Base-by-base conservation (phyloP, 306 rosid genomes). In the Sphenostylis stenocarpa region DNA sequence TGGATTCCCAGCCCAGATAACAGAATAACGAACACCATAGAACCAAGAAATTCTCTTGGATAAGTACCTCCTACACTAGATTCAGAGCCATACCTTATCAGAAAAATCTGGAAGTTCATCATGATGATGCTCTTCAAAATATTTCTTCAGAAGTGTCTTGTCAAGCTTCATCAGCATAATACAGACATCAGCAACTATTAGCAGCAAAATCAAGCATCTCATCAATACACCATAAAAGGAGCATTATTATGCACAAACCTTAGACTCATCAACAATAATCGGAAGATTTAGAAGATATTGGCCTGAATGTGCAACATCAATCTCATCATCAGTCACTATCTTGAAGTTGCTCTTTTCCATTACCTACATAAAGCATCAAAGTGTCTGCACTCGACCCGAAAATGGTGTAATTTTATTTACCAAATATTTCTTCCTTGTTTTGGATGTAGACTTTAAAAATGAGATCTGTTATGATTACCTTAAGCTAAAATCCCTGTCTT, bases 261-360 rank as follows among this genome's bases (percentile, higher is more conserved):
- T 95, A 80, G 96, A 85, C 31, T 92, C 96, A 76, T 95, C 97
- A 70, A 95, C 97, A 33, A 80, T 84, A 55, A 95, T 95, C 73
- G 99, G 97, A 88, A 95, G 99, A 85, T 92, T 87, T 39, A 95
- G 86, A 83, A 88, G 99, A 92, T 90, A 95, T 86, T 95, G 92
- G 81, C 97, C 99, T 0, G 96, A 91, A 68, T 62, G 89, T 49
- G 99, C 97, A 80, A 95, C 80, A 61, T 95, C 97, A 73, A 91
- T 77, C 81, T 95, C 99, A 66, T 90, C 96, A 2, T 86, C 86
- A 70, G 84, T 86, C 67, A 88, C 86, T 79, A 95, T 67, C 86
- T 92, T 92, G 84, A 95, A 95, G 86, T 95, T 91, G 87, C 99
- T 95, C 83, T 91, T 92, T 65, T 92, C 93, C 99, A 95, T 89